These are phyloP conservation scores for Vigna trinervia DNA, from an alignment of 306 rosid genomes.

Conservation along the genomic window DNA sequence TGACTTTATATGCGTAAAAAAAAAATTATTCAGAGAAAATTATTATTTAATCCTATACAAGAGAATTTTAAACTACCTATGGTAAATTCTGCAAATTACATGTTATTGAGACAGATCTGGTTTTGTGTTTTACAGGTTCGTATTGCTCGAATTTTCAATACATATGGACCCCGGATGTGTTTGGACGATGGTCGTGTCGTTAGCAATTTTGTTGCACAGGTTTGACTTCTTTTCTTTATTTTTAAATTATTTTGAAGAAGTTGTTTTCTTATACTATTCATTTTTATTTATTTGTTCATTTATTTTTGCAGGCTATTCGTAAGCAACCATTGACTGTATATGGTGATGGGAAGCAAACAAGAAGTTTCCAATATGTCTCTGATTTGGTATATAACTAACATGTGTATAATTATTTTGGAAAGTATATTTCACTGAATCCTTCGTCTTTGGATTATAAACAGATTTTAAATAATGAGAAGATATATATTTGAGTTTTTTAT, in stretches of 20 bases:
- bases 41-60: constrained; percentile 19
- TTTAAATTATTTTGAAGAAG: neutral
- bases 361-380: constrained; percentile 98
- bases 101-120: constrained; percentile 39
- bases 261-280: constrained; percentile 15
- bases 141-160: constrained; percentile 94
- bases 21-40: constrained; percentile 7
- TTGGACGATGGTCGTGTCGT: constrained; percentile 99
- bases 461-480: constrained; percentile 18
- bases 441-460: constrained; percentile 14
- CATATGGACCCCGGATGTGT: constrained; percentile 97
- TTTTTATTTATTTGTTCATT: neutral
- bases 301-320: constrained; percentile 80
- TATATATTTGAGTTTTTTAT: neutral
- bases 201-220: constrained; percentile 98
- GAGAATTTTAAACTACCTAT: constrained; percentile 25
- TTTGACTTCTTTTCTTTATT: constrained; percentile 39
- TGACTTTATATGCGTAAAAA: constrained; percentile 21
- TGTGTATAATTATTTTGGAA: neutral
- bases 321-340: constrained; percentile 91
- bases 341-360: constrained; percentile 96
- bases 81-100: constrained; percentile 27
- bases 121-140: constrained; percentile 74
- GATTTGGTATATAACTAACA: constrained; percentile 74
- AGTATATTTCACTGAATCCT: constrained; percentile 17